Evolutionary conservation across 139 green algal genomes (phyloP).

Genomic region (Yamagishiella unicocca): DNA sequence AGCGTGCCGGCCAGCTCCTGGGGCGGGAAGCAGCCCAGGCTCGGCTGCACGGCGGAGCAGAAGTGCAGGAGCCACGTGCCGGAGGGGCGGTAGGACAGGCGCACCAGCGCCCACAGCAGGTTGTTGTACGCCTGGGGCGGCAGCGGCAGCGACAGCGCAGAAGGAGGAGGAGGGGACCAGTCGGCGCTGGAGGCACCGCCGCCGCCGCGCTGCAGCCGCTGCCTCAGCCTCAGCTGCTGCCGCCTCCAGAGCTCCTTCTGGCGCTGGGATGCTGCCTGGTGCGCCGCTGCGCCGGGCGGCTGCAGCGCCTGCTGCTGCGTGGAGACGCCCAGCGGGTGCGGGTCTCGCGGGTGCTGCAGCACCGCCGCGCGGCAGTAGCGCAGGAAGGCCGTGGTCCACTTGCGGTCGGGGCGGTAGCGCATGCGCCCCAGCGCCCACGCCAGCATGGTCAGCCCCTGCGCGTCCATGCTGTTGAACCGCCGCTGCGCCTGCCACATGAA

Average conservation of each 20-base stretch:
- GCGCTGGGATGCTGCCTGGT: neutral
- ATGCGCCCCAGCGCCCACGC: conserved; percentile 49
- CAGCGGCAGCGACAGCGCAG: no score
- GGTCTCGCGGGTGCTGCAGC: neutral
- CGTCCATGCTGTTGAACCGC: conserved; percentile 43
- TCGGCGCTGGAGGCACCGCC: no score
- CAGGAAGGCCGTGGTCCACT: conserved; percentile 34
- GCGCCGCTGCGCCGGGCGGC: neutral
- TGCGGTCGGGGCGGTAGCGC: conserved; percentile 28
- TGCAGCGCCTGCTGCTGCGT: neutral
- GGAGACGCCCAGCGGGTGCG: neutral
- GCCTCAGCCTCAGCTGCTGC: no score
- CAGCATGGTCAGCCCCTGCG: conserved; percentile 29
- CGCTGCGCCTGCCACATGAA: conserved; percentile 53
- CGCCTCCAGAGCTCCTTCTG: no score
- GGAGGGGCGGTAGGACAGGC: neutral
- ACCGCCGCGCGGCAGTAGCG: neutral
- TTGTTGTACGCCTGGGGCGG: conserved; percentile 10
- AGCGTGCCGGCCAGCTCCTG: neutral
- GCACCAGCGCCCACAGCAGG: conserved; percentile 9
- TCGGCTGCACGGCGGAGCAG: neutral
- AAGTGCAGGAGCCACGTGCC: neutral
- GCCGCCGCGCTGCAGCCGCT: no score
- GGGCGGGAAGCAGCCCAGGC: neutral
- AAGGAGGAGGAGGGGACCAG: no score